Conservation (phyloP, 768 basidiomycete species). For the Lactarius psammicola region DNA sequence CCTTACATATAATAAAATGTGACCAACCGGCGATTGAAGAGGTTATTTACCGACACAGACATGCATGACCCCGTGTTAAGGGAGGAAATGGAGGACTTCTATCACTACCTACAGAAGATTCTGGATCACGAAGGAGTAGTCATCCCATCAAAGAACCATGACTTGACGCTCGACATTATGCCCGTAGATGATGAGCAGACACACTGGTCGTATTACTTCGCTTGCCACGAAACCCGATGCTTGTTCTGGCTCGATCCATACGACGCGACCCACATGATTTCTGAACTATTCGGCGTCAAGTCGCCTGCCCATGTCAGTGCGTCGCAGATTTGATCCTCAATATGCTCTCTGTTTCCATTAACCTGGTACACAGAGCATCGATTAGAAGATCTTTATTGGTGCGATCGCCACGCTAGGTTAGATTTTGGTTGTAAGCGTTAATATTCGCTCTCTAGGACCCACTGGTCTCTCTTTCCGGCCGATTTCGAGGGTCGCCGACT, state of each 20-base stretch:
- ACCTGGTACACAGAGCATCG: conserved; percentile 25
- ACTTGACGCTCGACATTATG: conserved; percentile 23
- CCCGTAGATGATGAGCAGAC: conserved; percentile 37
- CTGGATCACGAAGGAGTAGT: conserved; percentile 18
- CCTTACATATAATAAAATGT: neutral
- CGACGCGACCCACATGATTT: conserved; percentile 38
- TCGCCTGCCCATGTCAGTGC: conserved; percentile 25
- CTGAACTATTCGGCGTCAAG: conserved; percentile 15
- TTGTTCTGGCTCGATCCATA: conserved; percentile 56
- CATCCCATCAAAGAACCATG: conserved; percentile 29
- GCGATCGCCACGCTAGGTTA: neutral
- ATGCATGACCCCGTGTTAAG: conserved; percentile 41
- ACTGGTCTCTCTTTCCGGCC: conserved; percentile 34
- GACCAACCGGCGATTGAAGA: conserved; percentile 34
- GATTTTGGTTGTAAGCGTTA: conserved; percentile 5
- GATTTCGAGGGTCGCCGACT: conserved; percentile 19
- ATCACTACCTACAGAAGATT: conserved; percentile 1
- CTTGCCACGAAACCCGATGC: conserved; percentile 43
- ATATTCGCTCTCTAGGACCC: conserved; percentile 27
- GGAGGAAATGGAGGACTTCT: conserved; percentile 38
- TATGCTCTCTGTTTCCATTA: neutral
- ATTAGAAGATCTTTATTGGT: conserved; percentile 33
- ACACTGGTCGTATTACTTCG: conserved; percentile 48
- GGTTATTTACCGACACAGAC: conserved; percentile 54
- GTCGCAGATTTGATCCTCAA: neutral